phyloP scores from a whole-genome alignment of 306 rosid species.

The Medicago lupulina region DNA sequence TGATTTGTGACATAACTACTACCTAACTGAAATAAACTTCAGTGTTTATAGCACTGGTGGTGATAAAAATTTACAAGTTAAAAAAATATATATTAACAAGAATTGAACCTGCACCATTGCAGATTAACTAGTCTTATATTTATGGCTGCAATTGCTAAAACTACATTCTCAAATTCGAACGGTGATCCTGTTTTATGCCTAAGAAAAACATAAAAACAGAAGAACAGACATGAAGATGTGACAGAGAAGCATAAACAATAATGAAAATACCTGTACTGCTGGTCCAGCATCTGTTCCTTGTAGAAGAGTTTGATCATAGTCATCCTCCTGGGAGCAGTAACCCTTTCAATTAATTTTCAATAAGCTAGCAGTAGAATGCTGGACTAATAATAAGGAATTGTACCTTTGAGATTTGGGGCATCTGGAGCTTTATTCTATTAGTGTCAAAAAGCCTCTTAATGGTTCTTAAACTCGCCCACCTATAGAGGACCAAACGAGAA shows the following conservation, averaged over 20 bases:
- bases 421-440: constrained; percentile 51
- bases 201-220: not conserved
- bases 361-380: constrained; percentile 19
- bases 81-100: no score
- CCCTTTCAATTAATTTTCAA: constrained; percentile 39
- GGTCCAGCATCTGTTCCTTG: constrained; percentile 56
- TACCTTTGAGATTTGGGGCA: constrained; percentile 55
- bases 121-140: not conserved
- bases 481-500: constrained; percentile 33
- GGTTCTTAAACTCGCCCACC: constrained; percentile 74
- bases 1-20: not conserved
- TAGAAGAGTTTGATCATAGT: constrained; percentile 45
- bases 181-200: not conserved
- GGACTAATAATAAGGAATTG: not conserved
- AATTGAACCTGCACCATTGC: no score
- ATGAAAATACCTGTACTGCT: constrained; percentile 54
- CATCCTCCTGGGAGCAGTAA: constrained; percentile 49
- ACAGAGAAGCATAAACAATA: constrained; percentile 16
- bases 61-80: no score
- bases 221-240: not conserved
- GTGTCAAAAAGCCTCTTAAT: constrained; percentile 61
- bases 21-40: no score
- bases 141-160: not conserved
- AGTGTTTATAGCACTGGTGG: no score
- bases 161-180: constrained; percentile 19